Percentiles rank a stretch among this genome's conserved stretches.
These are phyloP conservation scores for Suhomyces pyralidae DNA, from an alignment of 805 yeast genomes.

Conservation along the genomic window DNA sequence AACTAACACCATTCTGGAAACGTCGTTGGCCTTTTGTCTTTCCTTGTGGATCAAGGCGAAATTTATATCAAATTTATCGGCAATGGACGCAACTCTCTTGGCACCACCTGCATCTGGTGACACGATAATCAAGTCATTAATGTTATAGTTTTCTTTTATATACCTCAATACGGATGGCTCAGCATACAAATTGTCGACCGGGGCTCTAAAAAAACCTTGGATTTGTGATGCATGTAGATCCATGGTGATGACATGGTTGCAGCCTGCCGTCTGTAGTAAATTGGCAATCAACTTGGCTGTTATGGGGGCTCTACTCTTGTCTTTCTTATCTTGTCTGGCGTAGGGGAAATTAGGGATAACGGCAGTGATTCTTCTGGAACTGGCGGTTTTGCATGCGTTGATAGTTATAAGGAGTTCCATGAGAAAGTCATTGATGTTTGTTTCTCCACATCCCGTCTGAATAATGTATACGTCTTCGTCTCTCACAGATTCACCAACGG, in stretches of 20 bases:
- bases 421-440: slow-evolving; percentile 72
- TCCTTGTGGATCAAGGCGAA: slow-evolving; percentile 97
- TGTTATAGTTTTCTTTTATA: slow-evolving; percentile 62
- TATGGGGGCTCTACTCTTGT: slow-evolving; percentile 92
- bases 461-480: slow-evolving; percentile 86
- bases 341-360: slow-evolving; percentile 95
- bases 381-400: slow-evolving; percentile 93
- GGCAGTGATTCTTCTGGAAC: slow-evolving; percentile 90
- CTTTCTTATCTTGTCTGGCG: slow-evolving; percentile 96
- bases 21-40: slow-evolving; percentile 92
- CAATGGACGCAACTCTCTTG: slow-evolving; percentile 90
- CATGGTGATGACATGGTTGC: slow-evolving; percentile 94
- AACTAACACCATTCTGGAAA: slow-evolving; percentile 89
- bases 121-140: slow-evolving; percentile 68
- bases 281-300: slow-evolving; percentile 94
- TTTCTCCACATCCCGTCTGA: slow-evolving; percentile 82
- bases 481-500: slow-evolving; percentile 80
- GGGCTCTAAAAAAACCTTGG: slow-evolving; percentile 93
- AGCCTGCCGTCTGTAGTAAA: slow-evolving; percentile 88
- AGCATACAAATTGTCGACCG: slow-evolving; percentile 93
- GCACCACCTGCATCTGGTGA: slow-evolving; percentile 99
- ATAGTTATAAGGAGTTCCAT: slow-evolving; percentile 87
- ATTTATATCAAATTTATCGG: slow-evolving; percentile 86
- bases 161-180: slow-evolving; percentile 88
- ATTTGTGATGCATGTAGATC: slow-evolving; percentile 97